Conservation (phyloP, 179 eudicot genomes). For the Amaranthus tricolor region DNA sequence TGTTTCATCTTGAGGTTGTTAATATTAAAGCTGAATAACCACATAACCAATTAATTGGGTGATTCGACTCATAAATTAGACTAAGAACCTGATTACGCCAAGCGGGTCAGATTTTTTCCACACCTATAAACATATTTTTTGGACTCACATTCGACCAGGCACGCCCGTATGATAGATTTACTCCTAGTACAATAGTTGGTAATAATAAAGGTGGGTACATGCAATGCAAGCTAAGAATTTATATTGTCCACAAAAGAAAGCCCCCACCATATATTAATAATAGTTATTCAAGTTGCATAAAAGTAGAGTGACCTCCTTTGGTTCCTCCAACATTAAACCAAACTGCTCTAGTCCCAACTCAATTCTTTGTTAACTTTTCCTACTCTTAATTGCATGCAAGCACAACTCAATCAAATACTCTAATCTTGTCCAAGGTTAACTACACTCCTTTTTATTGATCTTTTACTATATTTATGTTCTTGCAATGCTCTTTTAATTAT, state of each 20-base stretch:
- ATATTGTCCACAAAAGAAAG: conserved; percentile 12
- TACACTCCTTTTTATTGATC: background rate
- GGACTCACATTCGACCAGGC: too few species aligned
- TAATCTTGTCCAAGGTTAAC: background rate
- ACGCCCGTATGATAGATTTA: too few species aligned
- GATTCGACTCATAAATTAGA: too few species aligned
- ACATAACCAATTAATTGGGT: too few species aligned
- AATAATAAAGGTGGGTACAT: background rate
- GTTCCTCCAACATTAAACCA: background rate
- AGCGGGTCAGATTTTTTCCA: too few species aligned
- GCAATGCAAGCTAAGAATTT: conserved; percentile 12
- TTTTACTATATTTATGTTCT: background rate
- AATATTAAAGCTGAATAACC: too few species aligned
- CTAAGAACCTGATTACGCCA: too few species aligned
- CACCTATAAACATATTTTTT: too few species aligned
- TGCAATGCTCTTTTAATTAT: background rate
- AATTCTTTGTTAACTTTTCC: background rate
- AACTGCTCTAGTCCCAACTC: background rate
- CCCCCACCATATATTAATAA: conserved; percentile 27
- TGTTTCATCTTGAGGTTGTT: too few species aligned
- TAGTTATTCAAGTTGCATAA: conserved; percentile 4
- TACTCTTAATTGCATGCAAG: background rate
- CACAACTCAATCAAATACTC: background rate
- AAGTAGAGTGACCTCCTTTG: background rate
- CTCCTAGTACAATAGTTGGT: too few species aligned